Conservation (phyloP, 257 asterid species). For the Rhazya stricta region DNA sequence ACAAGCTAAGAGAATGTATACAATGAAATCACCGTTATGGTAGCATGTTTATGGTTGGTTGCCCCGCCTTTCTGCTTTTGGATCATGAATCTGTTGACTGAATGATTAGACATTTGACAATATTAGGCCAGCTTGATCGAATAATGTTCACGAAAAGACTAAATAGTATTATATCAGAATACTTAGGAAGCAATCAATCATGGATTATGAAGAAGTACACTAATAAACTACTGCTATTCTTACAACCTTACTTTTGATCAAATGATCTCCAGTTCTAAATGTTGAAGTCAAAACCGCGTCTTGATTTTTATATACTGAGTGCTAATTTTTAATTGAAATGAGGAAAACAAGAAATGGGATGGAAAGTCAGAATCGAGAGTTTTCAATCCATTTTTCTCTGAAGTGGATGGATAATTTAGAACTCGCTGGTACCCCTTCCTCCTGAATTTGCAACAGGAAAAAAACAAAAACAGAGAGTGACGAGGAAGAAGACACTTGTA, state of each 20-base stretch:
- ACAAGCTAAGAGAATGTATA: background rate
- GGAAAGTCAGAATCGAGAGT: background rate
- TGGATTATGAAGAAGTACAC: background rate
- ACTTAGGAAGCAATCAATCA: background rate
- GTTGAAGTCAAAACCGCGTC: conserved; percentile 5
- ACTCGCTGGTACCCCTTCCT: background rate
- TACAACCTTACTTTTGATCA: background rate
- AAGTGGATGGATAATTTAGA: background rate
- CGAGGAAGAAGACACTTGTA: background rate
- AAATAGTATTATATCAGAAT: background rate
- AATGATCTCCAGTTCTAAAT: background rate
- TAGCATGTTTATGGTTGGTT: background rate
- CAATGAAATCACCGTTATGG: background rate
- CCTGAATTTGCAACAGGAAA: background rate
- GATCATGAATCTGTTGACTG: background rate
- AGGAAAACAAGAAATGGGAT: background rate
- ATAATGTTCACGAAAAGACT: background rate
- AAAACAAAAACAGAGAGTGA: background rate
- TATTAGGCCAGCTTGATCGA: background rate
- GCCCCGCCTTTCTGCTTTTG: background rate
- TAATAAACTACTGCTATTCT: background rate
- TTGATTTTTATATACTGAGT: background rate
- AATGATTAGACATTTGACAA: too few species aligned
- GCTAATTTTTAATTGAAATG: background rate
- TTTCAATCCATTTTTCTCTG: background rate